Base-by-base conservation (phyloP, 2,329 filamentous ascomycete species). In the Colletotrichum graminicola region DNA sequence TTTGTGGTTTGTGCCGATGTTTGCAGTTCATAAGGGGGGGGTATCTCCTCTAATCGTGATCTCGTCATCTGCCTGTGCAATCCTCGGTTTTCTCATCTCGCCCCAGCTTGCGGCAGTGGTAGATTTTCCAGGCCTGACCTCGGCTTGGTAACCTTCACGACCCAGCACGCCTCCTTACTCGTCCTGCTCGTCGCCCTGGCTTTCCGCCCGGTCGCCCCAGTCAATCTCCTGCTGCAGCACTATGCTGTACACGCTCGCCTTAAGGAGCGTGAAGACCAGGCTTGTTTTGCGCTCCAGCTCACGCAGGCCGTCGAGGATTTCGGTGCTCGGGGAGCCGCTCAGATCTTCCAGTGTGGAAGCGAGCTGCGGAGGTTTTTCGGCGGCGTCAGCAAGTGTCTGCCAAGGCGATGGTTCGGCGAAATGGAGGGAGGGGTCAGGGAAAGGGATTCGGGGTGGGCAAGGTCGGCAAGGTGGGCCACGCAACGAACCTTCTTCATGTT, bases 221-320 rank as follows among this genome's bases (percentile, higher is more conserved):
- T 92, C 91, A 77, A 97, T 94, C 88, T 98, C 94, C 87, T 98
- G 95, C 88, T 99, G 95, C 84, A 99, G 82, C 73, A 99, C 95
- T 84, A 99, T 99, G 79, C 93, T 97, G 84, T 99, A 99, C 74
- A 99, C 96, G 81, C 95, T 98, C 23, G 96, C 95, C 85, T 99
- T 99, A 79, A 99, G 88, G 79, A 98, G 83, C 73, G 96, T 99
- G 82, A 97, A 98, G 29, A 98, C 95, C 66, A 97, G 86, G 75
- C 94, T 94, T 54, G 95, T 98, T 86, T 98, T 98, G 76, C 96
- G 88, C 85, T 99, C 96, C 66, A 99, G 86, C 54, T 95, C 91
- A 65, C 96, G 87, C 76, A 99, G 86, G 11, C 93, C 92, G 80
- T 99, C 94, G 64, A 97, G 87, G 68, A 97, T 95, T 75, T 93